These are phyloP conservation scores for Stagonosporopsis cucurbitacearum DNA, from an alignment of 2,329 filamentous ascomycete species.

Conservation along the genomic window DNA sequence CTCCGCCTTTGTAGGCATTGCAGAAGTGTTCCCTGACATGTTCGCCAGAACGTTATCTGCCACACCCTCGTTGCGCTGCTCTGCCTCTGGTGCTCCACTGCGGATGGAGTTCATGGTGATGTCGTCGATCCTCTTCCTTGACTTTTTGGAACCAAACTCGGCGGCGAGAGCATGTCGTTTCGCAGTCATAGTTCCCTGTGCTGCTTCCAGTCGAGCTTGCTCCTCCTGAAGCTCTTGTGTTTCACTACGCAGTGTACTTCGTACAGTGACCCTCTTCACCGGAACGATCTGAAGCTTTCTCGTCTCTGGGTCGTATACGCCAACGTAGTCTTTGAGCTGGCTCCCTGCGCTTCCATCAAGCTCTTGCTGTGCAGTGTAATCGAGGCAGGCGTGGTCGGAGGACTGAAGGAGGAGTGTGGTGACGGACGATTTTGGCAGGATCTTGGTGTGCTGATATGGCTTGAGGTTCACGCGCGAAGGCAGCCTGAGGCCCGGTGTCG, in stretches of 20 bases:
- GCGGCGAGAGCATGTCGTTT: conserved; percentile 74
- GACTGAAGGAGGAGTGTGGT: conserved; percentile 65
- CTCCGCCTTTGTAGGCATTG: conserved; percentile 71
- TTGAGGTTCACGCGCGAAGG: conserved; percentile 55
- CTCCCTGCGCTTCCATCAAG: conserved; percentile 56
- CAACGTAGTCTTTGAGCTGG: conserved; percentile 66
- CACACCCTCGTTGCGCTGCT: conserved; percentile 37
- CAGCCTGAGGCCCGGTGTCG: conserved; percentile 53
- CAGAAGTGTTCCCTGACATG: conserved; percentile 66
- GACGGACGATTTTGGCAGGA: conserved; percentile 37
- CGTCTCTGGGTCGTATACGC: conserved; percentile 63
- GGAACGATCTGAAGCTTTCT: conserved; percentile 60
- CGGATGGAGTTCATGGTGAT: conserved; percentile 74
- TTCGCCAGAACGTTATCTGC: conserved; percentile 62
- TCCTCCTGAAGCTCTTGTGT: conserved; percentile 49
- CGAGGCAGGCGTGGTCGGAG: conserved; percentile 64
- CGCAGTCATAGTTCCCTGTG: conserved; percentile 57
- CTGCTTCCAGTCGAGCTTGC: conserved; percentile 36
- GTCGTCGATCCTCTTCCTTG: conserved; percentile 76
- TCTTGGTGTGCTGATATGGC: conserved; percentile 52
- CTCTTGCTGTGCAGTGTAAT: conserved; percentile 63
- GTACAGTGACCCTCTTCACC: conserved; percentile 62
- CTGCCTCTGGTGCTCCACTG: conserved; percentile 26
- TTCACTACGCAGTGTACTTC: conserved; percentile 57
- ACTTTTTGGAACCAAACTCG: conserved; percentile 85